Conservation (phyloP, 257 asterid genomes). For the Salvia hispanica region DNA sequence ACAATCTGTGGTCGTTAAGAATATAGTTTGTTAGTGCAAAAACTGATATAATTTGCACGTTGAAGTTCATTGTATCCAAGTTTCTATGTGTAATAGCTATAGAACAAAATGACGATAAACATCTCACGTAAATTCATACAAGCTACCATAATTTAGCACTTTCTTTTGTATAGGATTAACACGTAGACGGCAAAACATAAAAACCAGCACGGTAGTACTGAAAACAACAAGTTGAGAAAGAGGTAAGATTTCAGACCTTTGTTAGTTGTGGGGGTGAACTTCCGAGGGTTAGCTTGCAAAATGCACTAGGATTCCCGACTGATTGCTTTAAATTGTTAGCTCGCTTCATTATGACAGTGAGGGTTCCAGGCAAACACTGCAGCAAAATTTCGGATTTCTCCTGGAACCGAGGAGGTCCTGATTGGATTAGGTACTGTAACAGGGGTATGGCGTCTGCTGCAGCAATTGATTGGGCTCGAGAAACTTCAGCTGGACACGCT, state of each 20-base stretch:
- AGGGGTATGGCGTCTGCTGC: constrained; percentile 94
- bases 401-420: constrained; percentile 96
- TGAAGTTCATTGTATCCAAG: too few relatives aligned
- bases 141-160: too few relatives aligned
- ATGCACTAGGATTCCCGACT: constrained; percentile 90
- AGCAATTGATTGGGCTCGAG: constrained; percentile 94
- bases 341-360: constrained; percentile 81
- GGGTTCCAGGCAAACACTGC: constrained; percentile 94
- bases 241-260: constrained; percentile 49
- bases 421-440: constrained; percentile 86
- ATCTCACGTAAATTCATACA: too few relatives aligned
- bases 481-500: constrained; percentile 96
- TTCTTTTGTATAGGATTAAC: too few relatives aligned
- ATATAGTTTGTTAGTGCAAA: too few relatives aligned
- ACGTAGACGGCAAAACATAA: too few relatives aligned
- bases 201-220: too few relatives aligned
- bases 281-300: constrained; percentile 96
- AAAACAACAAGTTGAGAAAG: neutral
- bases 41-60: too few relatives aligned
- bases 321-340: constrained; percentile 97
- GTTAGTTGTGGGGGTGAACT: constrained; percentile 83
- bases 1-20: constrained; percentile 48
- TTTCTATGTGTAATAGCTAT: too few relatives aligned
- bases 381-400: constrained; percentile 88
- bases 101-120: too few relatives aligned